Evolutionary conservation across 352 stramenopile genomes (phyloP).

Genomic region (Phytophthora constricta): DNA sequence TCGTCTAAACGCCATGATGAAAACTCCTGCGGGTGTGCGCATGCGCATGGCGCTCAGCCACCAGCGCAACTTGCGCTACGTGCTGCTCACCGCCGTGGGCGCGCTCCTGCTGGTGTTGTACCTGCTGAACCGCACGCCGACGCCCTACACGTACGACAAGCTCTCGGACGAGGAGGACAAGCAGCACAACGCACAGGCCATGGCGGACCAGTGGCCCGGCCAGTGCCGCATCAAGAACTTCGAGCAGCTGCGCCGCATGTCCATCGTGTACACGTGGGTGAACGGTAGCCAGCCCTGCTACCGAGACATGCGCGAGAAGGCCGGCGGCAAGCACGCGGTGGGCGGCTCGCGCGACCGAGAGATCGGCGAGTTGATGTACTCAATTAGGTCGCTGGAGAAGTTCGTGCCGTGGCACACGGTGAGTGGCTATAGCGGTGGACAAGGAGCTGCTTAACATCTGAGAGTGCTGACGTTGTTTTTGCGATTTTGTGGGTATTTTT

Average conservation of each 20-base stretch:
- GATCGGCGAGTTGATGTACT: slow-evolving; percentile 90
- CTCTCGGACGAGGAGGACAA: slow-evolving; percentile 61
- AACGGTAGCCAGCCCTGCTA: slow-evolving; percentile 90
- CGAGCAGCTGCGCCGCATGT: slow-evolving; percentile 82
- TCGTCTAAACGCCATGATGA: slow-evolving; percentile 41
- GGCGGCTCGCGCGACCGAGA: slow-evolving; percentile 85
- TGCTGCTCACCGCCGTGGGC: slow-evolving; percentile 50
- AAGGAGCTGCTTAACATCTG: background rate
- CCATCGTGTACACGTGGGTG: slow-evolving; percentile 92
- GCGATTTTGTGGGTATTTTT: background rate
- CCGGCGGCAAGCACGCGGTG: slow-evolving; percentile 73
- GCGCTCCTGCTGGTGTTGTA: slow-evolving; percentile 54
- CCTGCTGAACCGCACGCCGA: slow-evolving; percentile 49
- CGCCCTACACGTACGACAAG: slow-evolving; percentile 58
- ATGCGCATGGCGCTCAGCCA: slow-evolving; percentile 71
- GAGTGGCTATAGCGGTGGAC: background rate
- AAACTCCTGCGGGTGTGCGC: slow-evolving; percentile 64
- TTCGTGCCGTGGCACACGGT: slow-evolving; percentile 83
- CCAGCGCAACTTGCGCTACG: slow-evolving; percentile 64
- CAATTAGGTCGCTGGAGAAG: slow-evolving; percentile 86
- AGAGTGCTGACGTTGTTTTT: background rate
- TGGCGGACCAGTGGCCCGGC: slow-evolving; percentile 70
- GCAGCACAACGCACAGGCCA: slow-evolving; percentile 49
- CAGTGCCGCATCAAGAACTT: slow-evolving; percentile 90
- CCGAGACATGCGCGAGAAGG: slow-evolving; percentile 64